These are phyloP conservation scores for Marchantia polymorpha DNA, from an alignment of 225 moss, liverwort and hornwort genomes.

Conservation along the genomic window DNA sequence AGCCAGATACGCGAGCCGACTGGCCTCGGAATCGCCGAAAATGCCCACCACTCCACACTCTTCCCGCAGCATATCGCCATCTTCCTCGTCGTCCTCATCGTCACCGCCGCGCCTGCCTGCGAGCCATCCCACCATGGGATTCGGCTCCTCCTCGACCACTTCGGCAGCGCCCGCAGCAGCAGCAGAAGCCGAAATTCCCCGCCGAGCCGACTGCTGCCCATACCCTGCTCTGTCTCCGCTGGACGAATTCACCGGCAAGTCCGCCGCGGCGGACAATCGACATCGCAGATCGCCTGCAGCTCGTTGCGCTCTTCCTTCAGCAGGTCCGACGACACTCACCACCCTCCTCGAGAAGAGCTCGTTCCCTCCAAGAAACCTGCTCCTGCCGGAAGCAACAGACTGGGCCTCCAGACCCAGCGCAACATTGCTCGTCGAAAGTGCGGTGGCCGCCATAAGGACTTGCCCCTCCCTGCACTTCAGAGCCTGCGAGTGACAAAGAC, in stretches of 20 bases:
- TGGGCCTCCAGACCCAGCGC: background rate
- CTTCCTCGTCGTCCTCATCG: constrained; percentile 22
- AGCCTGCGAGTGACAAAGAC: background rate
- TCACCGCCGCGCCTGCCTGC: constrained; percentile 38
- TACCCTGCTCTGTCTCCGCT: background rate
- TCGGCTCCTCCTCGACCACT: constrained; percentile 10
- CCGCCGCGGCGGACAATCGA: constrained; percentile 6
- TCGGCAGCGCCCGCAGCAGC: background rate
- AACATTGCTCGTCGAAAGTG: constrained; percentile 10
- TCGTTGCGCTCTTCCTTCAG: background rate
- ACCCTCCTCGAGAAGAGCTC: background rate
- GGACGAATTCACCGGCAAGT: background rate
- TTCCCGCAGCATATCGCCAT: constrained; percentile 66
- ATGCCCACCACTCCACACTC: constrained; percentile 97
- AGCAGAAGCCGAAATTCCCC: constrained; percentile 3
- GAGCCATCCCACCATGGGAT: constrained; percentile 50
- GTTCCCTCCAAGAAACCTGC: background rate
- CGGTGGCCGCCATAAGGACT: constrained; percentile 12
- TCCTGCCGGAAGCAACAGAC: background rate
- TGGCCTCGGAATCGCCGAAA: constrained; percentile 81
- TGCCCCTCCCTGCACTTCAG: background rate
- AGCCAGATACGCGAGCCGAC: constrained; percentile 77
- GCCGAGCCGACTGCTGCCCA: background rate
- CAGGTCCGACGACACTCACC: too few relatives aligned
- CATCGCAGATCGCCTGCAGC: constrained; percentile 7